Evolutionary conservation across 73 alveolate genomes (phyloP).

Genomic region (Breviolum minutum): DNA sequence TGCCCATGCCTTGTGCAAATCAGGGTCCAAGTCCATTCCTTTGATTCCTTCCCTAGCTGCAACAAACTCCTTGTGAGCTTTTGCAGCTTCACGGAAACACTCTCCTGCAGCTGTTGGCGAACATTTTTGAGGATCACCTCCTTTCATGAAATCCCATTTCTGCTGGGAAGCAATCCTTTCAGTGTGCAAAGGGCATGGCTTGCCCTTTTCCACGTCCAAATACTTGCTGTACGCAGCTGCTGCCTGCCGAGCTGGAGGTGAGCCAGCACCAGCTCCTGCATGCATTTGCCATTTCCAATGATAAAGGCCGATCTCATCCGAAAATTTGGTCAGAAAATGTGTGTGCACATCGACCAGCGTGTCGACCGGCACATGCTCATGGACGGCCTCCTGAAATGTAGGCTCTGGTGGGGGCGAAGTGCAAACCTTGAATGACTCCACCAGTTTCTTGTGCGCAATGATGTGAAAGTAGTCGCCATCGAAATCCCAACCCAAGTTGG

Average conservation of each 20-base stretch:
- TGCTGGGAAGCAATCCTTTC: neutral
- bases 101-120: slow-evolving; percentile 46
- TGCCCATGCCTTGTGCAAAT: slow-evolving; percentile 10
- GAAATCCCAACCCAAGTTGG: neutral
- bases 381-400: neutral
- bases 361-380: neutral
- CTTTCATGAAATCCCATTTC: slow-evolving; percentile 65
- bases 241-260: neutral
- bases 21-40: neutral
- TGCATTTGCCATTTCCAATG: slow-evolving; percentile 31
- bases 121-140: neutral
- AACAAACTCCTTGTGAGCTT: slow-evolving; percentile 6
- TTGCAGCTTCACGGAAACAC: slow-evolving; percentile 6
- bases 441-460: neutral
- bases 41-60: neutral
- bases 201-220: slow-evolving; percentile 81
- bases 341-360: slow-evolving; percentile 4
- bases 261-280: slow-evolving; percentile 11
- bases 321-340: neutral
- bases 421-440: neutral
- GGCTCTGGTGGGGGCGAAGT: neutral
- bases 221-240: slow-evolving; percentile 30
- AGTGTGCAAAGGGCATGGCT: neutral
- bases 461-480: slow-evolving; percentile 28
- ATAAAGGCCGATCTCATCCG: neutral